Conservation (phyloP, 1,139 yeast genomes). For the Yamadazyma mexicana region DNA sequence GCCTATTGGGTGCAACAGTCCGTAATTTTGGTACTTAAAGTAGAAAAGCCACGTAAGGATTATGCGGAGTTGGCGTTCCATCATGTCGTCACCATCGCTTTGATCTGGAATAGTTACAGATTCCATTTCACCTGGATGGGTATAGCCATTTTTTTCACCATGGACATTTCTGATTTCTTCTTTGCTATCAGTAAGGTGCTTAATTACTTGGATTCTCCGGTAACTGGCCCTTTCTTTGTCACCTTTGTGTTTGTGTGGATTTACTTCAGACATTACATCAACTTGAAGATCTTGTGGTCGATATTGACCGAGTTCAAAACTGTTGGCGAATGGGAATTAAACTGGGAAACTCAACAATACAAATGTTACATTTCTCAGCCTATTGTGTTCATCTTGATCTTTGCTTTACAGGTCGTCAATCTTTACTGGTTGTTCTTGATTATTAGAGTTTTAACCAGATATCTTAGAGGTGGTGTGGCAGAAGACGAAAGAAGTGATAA, state of each 20-base stretch:
- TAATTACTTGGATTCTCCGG: conserved; percentile 72
- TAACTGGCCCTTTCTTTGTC: conserved; percentile 65
- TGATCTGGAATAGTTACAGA: conserved; percentile 86
- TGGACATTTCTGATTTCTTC: conserved; percentile 94
- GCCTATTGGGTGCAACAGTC: conserved; percentile 98
- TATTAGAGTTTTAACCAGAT: conserved; percentile 70
- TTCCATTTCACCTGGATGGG: conserved; percentile 98
- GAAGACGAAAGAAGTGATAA: conserved; percentile 91
- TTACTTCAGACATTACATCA: conserved; percentile 84
- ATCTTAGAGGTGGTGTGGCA: conserved; percentile 55
- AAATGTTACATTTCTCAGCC: conserved; percentile 95
- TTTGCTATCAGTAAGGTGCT: conserved; percentile 79
- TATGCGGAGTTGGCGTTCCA: conserved; percentile 88
- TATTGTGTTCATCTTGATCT: conserved; percentile 75
- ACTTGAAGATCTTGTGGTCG: conserved; percentile 80
- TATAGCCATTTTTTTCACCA: conserved; percentile 81
- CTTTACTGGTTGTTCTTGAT: conserved; percentile 85
- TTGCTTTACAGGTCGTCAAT: conserved; percentile 83
- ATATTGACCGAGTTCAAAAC: conserved; percentile 82
- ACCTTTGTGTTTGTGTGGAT: conserved; percentile 75
- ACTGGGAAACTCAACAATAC: conserved; percentile 92
- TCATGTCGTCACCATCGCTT: conserved; percentile 86
- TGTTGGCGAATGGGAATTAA: conserved; percentile 76
- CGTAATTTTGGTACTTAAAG: conserved; percentile 72
- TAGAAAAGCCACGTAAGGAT: conserved; percentile 95